Evolutionary conservation across 441 rosid genomes (phyloP).

Genomic region (Raphanus hybrid): DNA sequence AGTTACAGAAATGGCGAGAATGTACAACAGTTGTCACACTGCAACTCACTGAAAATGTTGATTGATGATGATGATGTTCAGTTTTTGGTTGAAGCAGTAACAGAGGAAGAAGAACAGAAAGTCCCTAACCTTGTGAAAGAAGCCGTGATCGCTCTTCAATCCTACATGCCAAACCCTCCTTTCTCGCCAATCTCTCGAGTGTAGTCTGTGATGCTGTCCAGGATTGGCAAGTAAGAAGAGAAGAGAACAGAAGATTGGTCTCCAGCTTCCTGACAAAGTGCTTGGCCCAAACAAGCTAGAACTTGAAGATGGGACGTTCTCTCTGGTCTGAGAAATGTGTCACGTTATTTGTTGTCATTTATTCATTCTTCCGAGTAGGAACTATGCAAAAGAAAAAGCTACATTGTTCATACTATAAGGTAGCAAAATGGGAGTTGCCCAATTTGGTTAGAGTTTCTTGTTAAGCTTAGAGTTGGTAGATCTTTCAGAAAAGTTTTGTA

Average conservation of each 20-base stretch:
- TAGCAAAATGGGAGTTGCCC: constrained; percentile 42
- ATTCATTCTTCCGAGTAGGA: constrained; percentile 47
- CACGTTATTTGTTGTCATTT: constrained; percentile 37
- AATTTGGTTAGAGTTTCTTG: constrained; percentile 43
- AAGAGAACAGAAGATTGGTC: constrained; percentile 25
- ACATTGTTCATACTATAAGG: constrained; percentile 55
- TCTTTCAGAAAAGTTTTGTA: constrained; percentile 37
- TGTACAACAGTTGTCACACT: constrained; percentile 47
- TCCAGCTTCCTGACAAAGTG: not conserved
- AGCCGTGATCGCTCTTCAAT: constrained; percentile 43
- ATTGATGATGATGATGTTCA: constrained; percentile 68
- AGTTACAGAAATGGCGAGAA: constrained; percentile 38
- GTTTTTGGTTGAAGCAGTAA: constrained; percentile 62
- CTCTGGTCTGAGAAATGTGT: constrained; percentile 31
- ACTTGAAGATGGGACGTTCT: constrained; percentile 28
- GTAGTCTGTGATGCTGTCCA: constrained; percentile 38
- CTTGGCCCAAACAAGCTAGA: constrained; percentile 8
- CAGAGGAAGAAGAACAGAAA: constrained; percentile 61
- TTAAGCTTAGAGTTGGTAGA: constrained; percentile 37
- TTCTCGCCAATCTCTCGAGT: constrained; percentile 91
- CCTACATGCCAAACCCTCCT: constrained; percentile 80
- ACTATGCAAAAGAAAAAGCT: constrained; percentile 41
- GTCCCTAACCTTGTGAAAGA: constrained; percentile 48
- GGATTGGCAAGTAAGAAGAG: constrained; percentile 19
- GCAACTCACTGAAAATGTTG: constrained; percentile 67